phyloP scores from a whole-genome alignment of 2,329 filamentous ascomycete species.

The Onygena corvina region DNA sequence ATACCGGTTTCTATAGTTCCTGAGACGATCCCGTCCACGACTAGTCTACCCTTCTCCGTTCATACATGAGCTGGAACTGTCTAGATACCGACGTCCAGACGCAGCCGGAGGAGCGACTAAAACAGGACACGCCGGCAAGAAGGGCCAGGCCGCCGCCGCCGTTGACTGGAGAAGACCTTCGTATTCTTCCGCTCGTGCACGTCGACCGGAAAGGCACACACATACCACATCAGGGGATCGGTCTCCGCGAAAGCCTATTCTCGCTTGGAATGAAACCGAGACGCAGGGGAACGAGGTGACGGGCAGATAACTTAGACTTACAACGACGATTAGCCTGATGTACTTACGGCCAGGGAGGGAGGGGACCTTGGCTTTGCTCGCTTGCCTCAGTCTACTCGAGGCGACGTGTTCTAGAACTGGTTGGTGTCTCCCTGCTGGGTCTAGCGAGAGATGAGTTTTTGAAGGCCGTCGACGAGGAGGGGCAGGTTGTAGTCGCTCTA shows the following conservation, averaged over 20 bases:
- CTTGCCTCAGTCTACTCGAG: background rate
- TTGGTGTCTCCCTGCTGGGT: too few relatives aligned
- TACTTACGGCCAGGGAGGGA: too few relatives aligned
- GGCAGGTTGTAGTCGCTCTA: too few relatives aligned
- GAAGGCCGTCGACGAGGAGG: too few relatives aligned
- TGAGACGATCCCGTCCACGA: background rate
- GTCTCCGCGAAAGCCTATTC: background rate
- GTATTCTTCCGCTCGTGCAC: conserved; percentile 7
- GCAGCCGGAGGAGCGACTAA: background rate
- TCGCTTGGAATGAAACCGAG: background rate
- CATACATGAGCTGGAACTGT: background rate
- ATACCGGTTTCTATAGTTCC: background rate
- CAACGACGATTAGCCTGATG: too few relatives aligned
- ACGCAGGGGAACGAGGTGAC: background rate
- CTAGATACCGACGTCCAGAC: background rate
- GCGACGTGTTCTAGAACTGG: background rate
- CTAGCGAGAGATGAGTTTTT: too few relatives aligned
- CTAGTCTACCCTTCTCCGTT: too few relatives aligned
- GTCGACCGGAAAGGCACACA: background rate
- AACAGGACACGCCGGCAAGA: background rate
- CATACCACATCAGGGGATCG: background rate
- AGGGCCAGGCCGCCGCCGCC: background rate
- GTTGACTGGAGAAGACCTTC: background rate
- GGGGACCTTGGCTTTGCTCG: too few relatives aligned
- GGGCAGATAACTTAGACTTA: background rate